A percentile compares a stretch with the other conserved stretches of the same genome.
These are phyloP conservation scores for Talaromyces borbonicus DNA, from an alignment of 495 filamentous ascomycete species.

Conservation along the genomic window DNA sequence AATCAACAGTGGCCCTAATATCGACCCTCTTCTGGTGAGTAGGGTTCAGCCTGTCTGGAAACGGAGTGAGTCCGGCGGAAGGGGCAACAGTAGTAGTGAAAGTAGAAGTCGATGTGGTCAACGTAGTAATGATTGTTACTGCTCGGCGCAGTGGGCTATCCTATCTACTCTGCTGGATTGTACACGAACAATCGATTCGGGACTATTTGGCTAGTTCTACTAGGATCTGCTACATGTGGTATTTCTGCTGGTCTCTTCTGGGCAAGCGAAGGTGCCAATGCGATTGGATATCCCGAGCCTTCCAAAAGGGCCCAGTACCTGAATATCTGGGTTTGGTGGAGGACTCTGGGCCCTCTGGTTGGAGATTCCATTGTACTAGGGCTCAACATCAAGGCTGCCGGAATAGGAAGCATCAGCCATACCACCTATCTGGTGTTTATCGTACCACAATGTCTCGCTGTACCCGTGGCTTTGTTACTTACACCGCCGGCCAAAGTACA, in stretches of 20 bases:
- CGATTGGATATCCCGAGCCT: slow-evolving; percentile 52
- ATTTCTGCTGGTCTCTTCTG: slow-evolving; percentile 56
- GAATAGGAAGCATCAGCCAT: slow-evolving; percentile 6
- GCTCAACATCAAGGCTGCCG: slow-evolving; percentile 34
- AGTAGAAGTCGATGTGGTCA: too few species aligned
- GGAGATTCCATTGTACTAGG: slow-evolving; percentile 54
- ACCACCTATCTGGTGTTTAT: slow-evolving; percentile 49
- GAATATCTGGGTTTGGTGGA: slow-evolving; percentile 49
- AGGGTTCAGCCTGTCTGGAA: too few species aligned
- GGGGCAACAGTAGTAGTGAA: too few species aligned
- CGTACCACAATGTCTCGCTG: slow-evolving; percentile 45
- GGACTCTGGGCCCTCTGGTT: slow-evolving; percentile 46
- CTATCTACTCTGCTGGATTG: slow-evolving; percentile 41
- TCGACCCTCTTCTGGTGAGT: too few species aligned
- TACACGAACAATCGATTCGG: slow-evolving; percentile 60
- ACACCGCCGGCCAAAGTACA: slow-evolving; percentile 46
- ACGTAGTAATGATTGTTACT: too few species aligned
- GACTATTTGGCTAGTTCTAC: slow-evolving; percentile 53
- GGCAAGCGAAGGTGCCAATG: slow-evolving; percentile 55
- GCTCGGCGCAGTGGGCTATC: slow-evolving; percentile 43
- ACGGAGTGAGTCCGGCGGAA: too few species aligned
- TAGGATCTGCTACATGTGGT: slow-evolving; percentile 54
- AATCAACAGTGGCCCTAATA: too few species aligned
- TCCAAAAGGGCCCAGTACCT: slow-evolving; percentile 43
- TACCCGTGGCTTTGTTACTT: slow-evolving; percentile 42